Evolutionary conservation across 768 basidiomycete genomes (phyloP).

Genomic region (Tubosaeta sp.): DNA sequence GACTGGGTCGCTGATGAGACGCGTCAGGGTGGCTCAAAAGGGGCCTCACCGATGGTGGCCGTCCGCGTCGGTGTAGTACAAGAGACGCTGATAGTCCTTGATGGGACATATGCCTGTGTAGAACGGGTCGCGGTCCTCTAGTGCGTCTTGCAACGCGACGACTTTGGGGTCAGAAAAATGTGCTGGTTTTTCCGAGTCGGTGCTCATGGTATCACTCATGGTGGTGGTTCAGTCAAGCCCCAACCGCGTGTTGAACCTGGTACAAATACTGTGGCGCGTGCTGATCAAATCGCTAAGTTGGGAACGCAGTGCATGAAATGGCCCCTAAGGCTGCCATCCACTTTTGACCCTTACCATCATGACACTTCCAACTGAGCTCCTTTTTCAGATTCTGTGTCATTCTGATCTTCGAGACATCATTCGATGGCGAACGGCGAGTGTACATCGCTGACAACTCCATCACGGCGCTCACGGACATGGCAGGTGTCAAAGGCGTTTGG

Average conservation of each 20-base stretch:
- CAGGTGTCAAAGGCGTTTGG: slow-evolving; percentile 7
- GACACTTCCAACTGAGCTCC: not conserved
- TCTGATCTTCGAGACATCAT: not conserved
- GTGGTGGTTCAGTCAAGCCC: too few relatives aligned
- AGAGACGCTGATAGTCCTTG: not conserved
- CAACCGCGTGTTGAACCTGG: too few relatives aligned
- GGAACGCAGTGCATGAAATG: too few relatives aligned
- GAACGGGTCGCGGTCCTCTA: not conserved
- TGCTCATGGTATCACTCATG: not conserved
- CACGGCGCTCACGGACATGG: too few relatives aligned
- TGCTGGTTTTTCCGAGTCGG: not conserved
- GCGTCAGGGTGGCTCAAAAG: too few relatives aligned
- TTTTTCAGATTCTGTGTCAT: not conserved
- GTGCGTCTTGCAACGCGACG: not conserved
- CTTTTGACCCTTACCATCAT: not conserved
- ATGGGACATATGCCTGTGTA: not conserved
- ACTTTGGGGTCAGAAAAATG: not conserved
- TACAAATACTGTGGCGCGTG: too few relatives aligned
- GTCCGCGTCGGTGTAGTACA: not conserved
- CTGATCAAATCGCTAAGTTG: too few relatives aligned
- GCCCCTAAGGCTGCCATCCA: too few relatives aligned
- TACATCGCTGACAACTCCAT: too few relatives aligned
- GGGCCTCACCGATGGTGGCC: not conserved
- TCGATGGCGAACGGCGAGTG: slow-evolving; percentile 1
- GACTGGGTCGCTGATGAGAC: not conserved